Conservation (phyloP, 2,329 filamentous ascomycete species). For the Cordyceps farinosa region DNA sequence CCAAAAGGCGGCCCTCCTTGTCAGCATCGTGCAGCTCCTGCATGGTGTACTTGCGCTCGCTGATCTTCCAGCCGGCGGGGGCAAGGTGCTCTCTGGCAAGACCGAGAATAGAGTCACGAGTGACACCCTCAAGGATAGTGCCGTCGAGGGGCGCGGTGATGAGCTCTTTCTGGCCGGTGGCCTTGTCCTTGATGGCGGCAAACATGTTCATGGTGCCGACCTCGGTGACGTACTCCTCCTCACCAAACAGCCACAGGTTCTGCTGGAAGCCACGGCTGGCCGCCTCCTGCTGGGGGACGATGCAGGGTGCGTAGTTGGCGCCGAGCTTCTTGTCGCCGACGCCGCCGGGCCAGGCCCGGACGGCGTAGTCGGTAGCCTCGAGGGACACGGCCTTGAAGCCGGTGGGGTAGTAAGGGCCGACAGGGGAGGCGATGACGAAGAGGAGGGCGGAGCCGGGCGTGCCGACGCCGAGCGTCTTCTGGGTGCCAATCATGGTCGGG, state of each 20-base stretch:
- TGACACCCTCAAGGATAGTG: constrained; percentile 93
- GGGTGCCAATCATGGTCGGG: constrained; percentile 95
- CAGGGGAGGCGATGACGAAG: constrained; percentile 92
- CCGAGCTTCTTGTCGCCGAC: constrained; percentile 98
- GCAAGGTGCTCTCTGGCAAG: constrained; percentile 79
- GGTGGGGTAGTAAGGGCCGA: constrained; percentile 96
- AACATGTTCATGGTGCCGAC: constrained; percentile 99
- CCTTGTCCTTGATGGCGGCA: constrained; percentile 76
- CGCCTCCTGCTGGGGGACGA: constrained; percentile 91
- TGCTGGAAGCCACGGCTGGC: constrained; percentile 92
- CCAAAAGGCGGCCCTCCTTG: constrained; percentile 78
- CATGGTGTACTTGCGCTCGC: constrained; percentile 92
- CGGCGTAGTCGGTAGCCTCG: constrained; percentile 93
- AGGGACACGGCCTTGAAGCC: constrained; percentile 96
- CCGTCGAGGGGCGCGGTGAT: constrained; percentile 94
- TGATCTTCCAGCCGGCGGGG: constrained; percentile 83
- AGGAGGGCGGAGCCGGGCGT: constrained; percentile 89
- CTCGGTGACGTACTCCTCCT: constrained; percentile 94
- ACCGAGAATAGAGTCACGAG: constrained; percentile 82
- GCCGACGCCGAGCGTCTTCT: constrained; percentile 87
- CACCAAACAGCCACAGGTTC: constrained; percentile 95
- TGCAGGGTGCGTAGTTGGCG: constrained; percentile 98
- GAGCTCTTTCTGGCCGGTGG: constrained; percentile 86
- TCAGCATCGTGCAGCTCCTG: constrained; percentile 76
- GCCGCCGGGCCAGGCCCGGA: constrained; percentile 95